Base-by-base conservation (phyloP, 2,329 filamentous ascomycete genomes). In the Hirsutella minnesotensis region DNA sequence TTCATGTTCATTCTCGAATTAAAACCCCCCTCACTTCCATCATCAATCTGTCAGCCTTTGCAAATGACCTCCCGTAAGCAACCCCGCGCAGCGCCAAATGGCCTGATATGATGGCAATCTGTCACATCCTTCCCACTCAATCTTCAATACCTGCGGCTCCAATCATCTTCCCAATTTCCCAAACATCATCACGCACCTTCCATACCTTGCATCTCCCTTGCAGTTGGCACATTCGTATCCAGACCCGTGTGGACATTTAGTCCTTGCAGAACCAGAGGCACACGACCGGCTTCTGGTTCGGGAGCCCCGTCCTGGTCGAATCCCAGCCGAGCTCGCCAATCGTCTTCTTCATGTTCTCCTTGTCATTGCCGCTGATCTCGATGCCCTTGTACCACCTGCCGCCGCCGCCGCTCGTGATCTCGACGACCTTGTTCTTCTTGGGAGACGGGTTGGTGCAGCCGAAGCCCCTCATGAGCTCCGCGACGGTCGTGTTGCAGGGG, bases 241-340 rank as follows among this genome's bases (percentile, higher is more conserved):
- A 27, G 24, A 27, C 33, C 8, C 16, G 5, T 8, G 33, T 9
- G 15, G 33, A 8, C 33, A 9, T 27, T 61, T 49, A 75, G 39
- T 65, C 69, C 56, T 75, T 77, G 16, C 69, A 73, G 43, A 79
- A 63, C 66, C 75, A 81, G 15, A 81, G 48, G 56, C 74, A 79
- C n/a, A 79, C 70, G 3, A 78, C 67, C 0, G 71, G 70, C 57
- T 71, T 73, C 50, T 67, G 64, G 0, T 67, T 66, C 0, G 58
- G 54, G 15, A 65, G 56, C 0, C 75, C 75, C 1, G 64, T 70
- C 9, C 75, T 56, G 2, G 62, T 63, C 16, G 56, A 55, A 31
- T 77, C 71, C 78, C 80, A 83, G 0, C 79, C 79, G 9, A 80
- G 51, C 1, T 77, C 68, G 46, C 60, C 65, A 46, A 83, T 60